phyloP scores from a whole-genome alignment of 2,329 filamentous ascomycete species.

The Dryadomyces quercus-mongolicae region DNA sequence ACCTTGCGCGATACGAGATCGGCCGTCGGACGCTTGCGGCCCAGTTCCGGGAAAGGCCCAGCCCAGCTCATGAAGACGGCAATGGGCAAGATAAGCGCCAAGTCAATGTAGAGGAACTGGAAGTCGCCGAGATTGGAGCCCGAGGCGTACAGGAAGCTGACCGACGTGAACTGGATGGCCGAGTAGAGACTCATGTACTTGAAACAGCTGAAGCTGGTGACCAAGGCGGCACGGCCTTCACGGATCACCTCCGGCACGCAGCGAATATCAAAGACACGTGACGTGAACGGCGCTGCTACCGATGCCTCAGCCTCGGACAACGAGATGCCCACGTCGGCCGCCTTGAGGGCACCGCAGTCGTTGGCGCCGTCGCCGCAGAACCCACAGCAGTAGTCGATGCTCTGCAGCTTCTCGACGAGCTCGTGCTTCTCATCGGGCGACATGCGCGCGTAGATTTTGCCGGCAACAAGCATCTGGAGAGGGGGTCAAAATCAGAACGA shows the following conservation, averaged over 20 bases:
- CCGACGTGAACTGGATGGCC: conserved; percentile 96
- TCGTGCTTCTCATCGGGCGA: conserved; percentile 98
- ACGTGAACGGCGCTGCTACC: conserved; percentile 96
- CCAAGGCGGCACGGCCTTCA: conserved; percentile 84
- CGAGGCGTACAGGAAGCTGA: conserved; percentile 89
- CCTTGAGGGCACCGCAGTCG: conserved; percentile 92
- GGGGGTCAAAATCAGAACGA: background rate
- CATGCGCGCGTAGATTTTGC: conserved; percentile 95
- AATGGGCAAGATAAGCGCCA: conserved; percentile 85
- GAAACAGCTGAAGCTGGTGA: conserved; percentile 99
- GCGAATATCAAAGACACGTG: conserved; percentile 86
- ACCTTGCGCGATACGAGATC: conserved; percentile 89
- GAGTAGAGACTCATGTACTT: conserved; percentile 99
- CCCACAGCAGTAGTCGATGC: conserved; percentile 86
- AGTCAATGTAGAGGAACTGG: conserved; percentile 90
- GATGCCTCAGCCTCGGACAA: conserved; percentile 95
- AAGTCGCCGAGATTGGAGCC: conserved; percentile 95
- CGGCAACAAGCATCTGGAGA: conserved; percentile 74
- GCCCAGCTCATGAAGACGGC: conserved; percentile 99
- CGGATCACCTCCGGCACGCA: conserved; percentile 90
- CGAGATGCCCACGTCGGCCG: conserved; percentile 93
- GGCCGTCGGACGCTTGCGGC: conserved; percentile 78
- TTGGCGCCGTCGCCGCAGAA: conserved; percentile 98
- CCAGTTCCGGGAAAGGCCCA: conserved; percentile 65
- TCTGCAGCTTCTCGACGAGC: conserved; percentile 91